These are phyloP conservation scores for Syzygium malaccense DNA, from an alignment of 441 rosid genomes.

Conservation along the genomic window DNA sequence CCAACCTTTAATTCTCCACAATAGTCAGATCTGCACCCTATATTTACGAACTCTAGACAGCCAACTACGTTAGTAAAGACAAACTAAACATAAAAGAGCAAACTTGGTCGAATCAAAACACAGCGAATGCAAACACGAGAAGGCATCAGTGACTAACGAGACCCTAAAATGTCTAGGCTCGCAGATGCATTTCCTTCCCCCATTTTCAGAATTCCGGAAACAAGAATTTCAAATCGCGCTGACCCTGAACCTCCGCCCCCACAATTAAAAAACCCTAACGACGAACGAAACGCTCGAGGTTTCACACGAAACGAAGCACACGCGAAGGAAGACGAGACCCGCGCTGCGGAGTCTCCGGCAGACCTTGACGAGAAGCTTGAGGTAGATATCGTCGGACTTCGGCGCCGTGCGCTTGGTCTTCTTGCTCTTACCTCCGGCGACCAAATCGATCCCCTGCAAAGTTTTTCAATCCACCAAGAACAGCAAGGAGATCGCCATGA, in stretches of 20 bases:
- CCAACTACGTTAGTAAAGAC: neutral
- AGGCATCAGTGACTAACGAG: neutral
- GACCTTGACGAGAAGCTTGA: constrained; percentile 69
- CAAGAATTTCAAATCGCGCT: neutral
- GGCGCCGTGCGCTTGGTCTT: constrained; percentile 80
- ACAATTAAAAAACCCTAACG: neutral
- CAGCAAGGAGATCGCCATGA: neutral
- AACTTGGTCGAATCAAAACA: neutral
- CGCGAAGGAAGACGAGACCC: neutral
- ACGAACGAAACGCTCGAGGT: too few species aligned
- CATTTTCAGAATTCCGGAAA: neutral
- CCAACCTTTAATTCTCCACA: neutral
- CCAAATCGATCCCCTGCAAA: constrained; percentile 75
- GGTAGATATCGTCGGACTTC: constrained; percentile 86
- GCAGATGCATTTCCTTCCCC: neutral
- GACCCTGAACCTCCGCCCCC: neutral
- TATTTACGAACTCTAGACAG: neutral
- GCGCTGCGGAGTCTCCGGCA: neutral
- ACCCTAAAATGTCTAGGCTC: neutral
- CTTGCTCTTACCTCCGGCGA: constrained; percentile 95
- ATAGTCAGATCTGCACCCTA: neutral
- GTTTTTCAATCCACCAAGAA: neutral
- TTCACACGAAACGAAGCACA: neutral
- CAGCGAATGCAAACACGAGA: neutral
- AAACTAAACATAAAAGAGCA: neutral